Evolutionary conservation across 2,329 filamentous ascomycete genomes (phyloP), one percentile per base, ranked within the genome.

Genomic region (Sporothrix brasiliensis): DNA sequence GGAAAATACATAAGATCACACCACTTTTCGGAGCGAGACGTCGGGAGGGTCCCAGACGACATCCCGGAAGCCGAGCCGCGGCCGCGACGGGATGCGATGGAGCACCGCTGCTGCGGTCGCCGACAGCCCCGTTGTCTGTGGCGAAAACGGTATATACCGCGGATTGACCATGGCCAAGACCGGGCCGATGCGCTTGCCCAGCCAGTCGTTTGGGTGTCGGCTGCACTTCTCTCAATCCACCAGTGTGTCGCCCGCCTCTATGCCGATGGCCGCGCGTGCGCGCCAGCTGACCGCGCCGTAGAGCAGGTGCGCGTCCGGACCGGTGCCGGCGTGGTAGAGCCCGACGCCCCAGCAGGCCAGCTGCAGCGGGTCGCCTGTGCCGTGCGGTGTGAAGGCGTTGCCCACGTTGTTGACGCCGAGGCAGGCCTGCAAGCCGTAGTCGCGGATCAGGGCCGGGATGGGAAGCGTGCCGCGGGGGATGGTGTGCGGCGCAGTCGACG

Each of bases 351-450:
- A 79, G 73, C 84, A 87, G 24, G 89, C 89, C 56, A 91, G 79
- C 53, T 82, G 81, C 65, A 92, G 76, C 0, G 90, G 90, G 79
- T 92, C 90, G 52, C 85, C 88, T 21, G 82, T 87, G 0, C 90
- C 90, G 75, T 89, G 87, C 0, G 90, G 90, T 7, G 90, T 92
- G 75, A 92, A 92, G 0, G 90, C 89, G 76, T 92, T 92, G 21
- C 90, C 90, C 16, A 92, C 86, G 75, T 92, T 92, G 75, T 92
- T 92, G 50, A 91, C 83, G 1, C 88, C 86, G 5, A 92, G 83
- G 16, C 87, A 87, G 24, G 84, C 88, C 71, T 88, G 83, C 3
- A 92, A 76, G 0, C 82, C 82, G 72, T 88, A 83, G 27, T 85
- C 80, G 52, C 83, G 81, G 72, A 92, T 89, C 79, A 92, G 81